These are phyloP conservation scores for Closterium sp. DNA, from an alignment of 139 green algal genomes.

Conservation along the genomic window DNA sequence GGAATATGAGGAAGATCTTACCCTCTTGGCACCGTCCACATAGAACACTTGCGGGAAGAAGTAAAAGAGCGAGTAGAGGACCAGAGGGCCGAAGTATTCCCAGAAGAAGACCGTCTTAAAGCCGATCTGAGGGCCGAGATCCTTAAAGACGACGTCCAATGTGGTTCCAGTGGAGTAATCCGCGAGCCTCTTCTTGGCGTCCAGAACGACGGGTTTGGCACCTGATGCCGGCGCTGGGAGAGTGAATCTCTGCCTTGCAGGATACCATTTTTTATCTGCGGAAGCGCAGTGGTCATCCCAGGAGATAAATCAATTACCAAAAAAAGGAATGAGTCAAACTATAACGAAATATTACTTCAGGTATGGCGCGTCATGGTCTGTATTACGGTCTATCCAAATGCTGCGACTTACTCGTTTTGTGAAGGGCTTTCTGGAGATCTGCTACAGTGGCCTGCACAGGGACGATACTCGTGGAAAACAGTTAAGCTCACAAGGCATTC, in stretches of 20 bases:
- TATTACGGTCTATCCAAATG: neutral
- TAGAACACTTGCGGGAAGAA: slow-evolving; percentile 47
- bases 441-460: slow-evolving; percentile 28
- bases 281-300: neutral
- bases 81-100: slow-evolving; percentile 94
- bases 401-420: slow-evolving; percentile 27
- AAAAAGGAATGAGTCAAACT: too few species aligned
- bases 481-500: neutral
- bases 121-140: slow-evolving; percentile 84
- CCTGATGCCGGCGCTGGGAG: neutral
- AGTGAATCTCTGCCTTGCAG: slow-evolving; percentile 47
- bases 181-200: slow-evolving; percentile 36
- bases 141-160: slow-evolving; percentile 76
- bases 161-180: slow-evolving; percentile 57
- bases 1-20: neutral
- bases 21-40: neutral
- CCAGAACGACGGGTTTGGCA: slow-evolving; percentile 27
- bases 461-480: neutral
- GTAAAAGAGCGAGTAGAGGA: slow-evolving; percentile 93
- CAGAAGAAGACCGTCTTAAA: slow-evolving; percentile 96
- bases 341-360: too few species aligned
- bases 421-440: slow-evolving; percentile 21
- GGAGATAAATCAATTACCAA: neutral
- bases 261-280: slow-evolving; percentile 45
- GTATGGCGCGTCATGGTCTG: neutral